Conservation (phyloP, 75 land plant genomes). For the Pinus tabuliformis region DNA sequence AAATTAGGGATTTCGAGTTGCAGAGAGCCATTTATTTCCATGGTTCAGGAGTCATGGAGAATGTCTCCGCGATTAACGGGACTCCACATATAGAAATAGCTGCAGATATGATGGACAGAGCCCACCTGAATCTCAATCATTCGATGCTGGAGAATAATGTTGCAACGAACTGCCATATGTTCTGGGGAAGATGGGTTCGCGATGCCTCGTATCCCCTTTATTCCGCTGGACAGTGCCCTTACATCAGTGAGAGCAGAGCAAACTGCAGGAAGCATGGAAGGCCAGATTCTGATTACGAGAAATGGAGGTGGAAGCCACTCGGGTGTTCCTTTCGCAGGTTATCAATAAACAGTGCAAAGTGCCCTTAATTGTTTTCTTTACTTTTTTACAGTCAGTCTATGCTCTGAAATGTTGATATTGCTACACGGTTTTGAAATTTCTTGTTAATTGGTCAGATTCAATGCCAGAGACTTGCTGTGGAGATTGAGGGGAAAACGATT, state of each 20-base stretch:
- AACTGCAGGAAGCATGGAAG: constrained; percentile 25
- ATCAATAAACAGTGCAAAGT: no score
- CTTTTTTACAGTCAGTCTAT: no score
- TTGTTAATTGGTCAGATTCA: constrained; percentile 28
- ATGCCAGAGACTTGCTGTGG: constrained; percentile 44
- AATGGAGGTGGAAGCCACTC: constrained; percentile 24
- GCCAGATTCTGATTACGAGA: constrained; percentile 22
- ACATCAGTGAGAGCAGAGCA: constrained; percentile 32
- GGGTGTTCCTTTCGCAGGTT: constrained; percentile 18
- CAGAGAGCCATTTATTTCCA: no score
- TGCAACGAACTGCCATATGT: constrained; percentile 34
- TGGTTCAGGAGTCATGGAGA: no score
- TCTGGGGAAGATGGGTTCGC: constrained; percentile 49
- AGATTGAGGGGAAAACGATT: constrained; percentile 42
- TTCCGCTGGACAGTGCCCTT: constrained; percentile 45
- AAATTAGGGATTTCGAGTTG: no score
- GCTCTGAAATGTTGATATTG: no score
- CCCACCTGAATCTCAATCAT: not conserved
- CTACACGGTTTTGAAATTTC: no score
- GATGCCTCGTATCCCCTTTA: constrained; percentile 54
- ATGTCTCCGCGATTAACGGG: no score
- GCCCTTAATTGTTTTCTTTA: no score
- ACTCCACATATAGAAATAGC: not conserved
- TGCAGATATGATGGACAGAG: constrained; percentile 67
- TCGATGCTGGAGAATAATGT: no score